Evolutionary conservation across 306 rosid species (phyloP).

Genomic region (Pyrus communis): DNA sequence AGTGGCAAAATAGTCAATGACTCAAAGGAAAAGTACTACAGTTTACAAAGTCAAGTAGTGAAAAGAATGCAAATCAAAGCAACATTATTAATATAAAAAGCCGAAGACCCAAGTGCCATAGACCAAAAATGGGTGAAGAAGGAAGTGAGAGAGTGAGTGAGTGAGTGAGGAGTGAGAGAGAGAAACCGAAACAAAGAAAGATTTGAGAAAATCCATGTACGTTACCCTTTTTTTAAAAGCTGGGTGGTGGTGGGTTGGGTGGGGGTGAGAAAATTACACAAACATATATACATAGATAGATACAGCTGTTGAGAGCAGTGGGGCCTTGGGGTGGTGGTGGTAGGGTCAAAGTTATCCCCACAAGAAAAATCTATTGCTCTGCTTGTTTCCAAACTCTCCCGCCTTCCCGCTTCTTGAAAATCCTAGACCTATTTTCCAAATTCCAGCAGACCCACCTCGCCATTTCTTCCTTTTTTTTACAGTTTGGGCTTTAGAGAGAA

Average conservation of each 20-base stretch:
- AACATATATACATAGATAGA: not conserved
- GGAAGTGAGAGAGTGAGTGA: not conserved
- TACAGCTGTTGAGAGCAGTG: constrained; percentile 31
- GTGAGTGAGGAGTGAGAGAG: not conserved
- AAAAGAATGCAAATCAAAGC: not conserved
- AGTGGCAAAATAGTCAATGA: not conserved
- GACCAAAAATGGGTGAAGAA: not conserved
- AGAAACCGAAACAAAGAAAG: not conserved
- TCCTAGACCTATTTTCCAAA: constrained; percentile 13
- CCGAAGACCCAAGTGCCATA: not conserved
- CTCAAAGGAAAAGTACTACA: not conserved
- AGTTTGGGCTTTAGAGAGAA: not conserved
- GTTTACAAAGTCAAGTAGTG: not conserved
- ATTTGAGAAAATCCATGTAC: constrained; percentile 10
- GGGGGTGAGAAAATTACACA: not conserved
- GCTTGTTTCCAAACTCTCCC: constrained; percentile 18
- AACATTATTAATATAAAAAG: not conserved
- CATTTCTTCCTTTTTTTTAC: not conserved
- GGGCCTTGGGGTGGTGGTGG: constrained; percentile 17
- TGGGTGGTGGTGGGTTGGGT: not conserved
- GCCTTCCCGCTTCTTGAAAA: constrained; percentile 53
- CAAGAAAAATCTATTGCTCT: constrained; percentile 25
- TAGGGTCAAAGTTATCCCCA: constrained; percentile 51
- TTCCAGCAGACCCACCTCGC: constrained; percentile 1
- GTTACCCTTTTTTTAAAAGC: constrained; percentile 23